Percentiles rank a stretch among this genome's conserved stretches.
Conservation (phyloP, 2,329 filamentous ascomycete genomes). For the Hypoxylon sp. region DNA sequence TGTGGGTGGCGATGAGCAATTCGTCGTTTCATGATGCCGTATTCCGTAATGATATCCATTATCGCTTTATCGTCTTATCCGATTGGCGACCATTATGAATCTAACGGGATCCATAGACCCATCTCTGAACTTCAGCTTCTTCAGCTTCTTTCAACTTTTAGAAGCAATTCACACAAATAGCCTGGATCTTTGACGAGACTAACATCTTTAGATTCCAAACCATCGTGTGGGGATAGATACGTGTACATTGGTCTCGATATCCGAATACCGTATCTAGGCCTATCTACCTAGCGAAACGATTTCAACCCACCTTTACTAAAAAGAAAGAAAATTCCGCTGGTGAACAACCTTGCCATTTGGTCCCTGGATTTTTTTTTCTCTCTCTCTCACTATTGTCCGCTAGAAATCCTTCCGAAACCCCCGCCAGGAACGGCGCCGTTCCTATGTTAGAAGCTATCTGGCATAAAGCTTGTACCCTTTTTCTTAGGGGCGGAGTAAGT, state of each 20-base stretch:
- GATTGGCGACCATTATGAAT: not conserved
- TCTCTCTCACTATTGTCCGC: not conserved
- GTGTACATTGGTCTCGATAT: not conserved
- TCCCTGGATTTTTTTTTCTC: not conserved
- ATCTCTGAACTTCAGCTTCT: not conserved
- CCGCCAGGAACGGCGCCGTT: conserved; percentile 33
- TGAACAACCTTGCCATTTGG: not conserved
- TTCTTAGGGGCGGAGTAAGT: conserved; percentile 17
- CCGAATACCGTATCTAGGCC: not conserved
- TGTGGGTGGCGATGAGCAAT: not conserved
- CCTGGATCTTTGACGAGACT: not conserved
- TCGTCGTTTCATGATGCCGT: not conserved
- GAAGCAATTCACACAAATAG: not conserved
- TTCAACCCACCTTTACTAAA: not conserved
- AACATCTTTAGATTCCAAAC: conserved; percentile 7
- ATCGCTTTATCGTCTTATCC: not conserved
- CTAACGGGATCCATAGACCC: not conserved
- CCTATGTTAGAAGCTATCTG: conserved; percentile 22
- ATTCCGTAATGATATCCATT: not conserved
- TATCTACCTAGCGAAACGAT: not conserved
- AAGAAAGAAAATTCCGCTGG: not conserved
- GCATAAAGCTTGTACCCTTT: conserved; percentile 7
- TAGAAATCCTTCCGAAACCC: conserved; percentile 14
- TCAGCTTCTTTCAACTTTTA: not conserved
- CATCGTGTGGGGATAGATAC: not conserved